These are phyloP conservation scores for Hymenoscyphus fraxineus DNA, from an alignment of 2,329 filamentous ascomycete genomes.

Conservation along the genomic window DNA sequence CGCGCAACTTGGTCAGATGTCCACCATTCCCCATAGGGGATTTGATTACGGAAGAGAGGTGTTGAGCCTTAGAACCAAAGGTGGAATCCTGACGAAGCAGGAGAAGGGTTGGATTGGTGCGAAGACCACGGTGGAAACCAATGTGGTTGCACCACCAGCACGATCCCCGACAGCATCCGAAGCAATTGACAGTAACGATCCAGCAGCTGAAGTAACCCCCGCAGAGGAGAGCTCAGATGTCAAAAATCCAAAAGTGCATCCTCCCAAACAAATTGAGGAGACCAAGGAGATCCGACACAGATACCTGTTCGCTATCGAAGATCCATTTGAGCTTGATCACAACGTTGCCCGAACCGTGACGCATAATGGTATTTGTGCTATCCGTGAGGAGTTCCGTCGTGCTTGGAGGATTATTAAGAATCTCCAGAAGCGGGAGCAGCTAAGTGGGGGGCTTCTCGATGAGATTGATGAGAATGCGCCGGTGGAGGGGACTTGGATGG, in stretches of 20 bases:
- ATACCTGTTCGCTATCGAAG: constrained; percentile 85
- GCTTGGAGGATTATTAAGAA: constrained; percentile 68
- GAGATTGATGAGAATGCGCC: constrained; percentile 13
- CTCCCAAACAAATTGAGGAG: constrained; percentile 29
- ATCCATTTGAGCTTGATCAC: constrained; percentile 84
- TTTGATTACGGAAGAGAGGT: constrained; percentile 83
- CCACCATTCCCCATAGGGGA: constrained; percentile 47
- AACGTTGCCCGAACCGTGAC: constrained; percentile 86
- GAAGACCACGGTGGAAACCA: constrained; percentile 60
- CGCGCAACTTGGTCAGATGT: constrained; percentile 56
- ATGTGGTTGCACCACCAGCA: constrained; percentile 34
- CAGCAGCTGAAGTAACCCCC: not conserved
- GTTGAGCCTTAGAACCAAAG: constrained; percentile 68
- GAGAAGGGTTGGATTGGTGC: constrained; percentile 86
- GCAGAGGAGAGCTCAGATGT: constrained; percentile 3
- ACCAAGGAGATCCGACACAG: constrained; percentile 70
- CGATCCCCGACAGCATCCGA: constrained; percentile 11
- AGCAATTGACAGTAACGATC: not conserved
- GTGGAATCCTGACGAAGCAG: constrained; percentile 68
- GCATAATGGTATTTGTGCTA: constrained; percentile 74
- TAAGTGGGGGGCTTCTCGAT: constrained; percentile 28
- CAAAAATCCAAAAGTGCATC: constrained; percentile 14
- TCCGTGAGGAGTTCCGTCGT: constrained; percentile 78
- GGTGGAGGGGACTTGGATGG: constrained; percentile 19
- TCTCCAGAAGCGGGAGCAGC: constrained; percentile 40